Percentiles rank a stretch among this genome's conserved stretches.
phyloP scores from a whole-genome alignment of 371 early-diverging fungal species.

The Circinella umbellata region DNA sequence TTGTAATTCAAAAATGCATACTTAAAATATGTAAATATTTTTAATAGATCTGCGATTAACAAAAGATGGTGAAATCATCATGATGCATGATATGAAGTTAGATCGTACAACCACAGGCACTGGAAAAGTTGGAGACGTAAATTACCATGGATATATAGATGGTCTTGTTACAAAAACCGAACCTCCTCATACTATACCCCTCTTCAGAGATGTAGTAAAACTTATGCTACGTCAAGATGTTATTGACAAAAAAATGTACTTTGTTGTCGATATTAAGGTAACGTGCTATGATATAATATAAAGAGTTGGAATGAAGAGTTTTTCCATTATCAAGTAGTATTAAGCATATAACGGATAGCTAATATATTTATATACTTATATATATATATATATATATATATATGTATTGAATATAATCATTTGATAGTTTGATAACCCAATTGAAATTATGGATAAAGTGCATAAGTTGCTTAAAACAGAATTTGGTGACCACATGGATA shows the following conservation, averaged over 20 bases:
- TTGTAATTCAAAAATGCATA: background rate
- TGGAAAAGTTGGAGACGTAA: conserved; percentile 50
- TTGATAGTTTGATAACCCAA: conserved; percentile 52
- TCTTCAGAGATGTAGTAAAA: conserved; percentile 61
- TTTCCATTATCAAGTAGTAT: too few relatives aligned
- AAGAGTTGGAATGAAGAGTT: background rate
- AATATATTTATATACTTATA: too few relatives aligned
- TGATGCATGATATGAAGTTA: conserved; percentile 67
- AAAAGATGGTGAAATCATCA: conserved; percentile 63
- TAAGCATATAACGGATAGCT: too few relatives aligned
- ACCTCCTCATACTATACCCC: conserved; percentile 55
- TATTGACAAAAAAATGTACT: conserved; percentile 47
- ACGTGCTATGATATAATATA: background rate
- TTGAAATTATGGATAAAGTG: conserved; percentile 48
- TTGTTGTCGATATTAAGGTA: conserved; percentile 73
- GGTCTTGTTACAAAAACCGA: conserved; percentile 53
- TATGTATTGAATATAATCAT: too few relatives aligned
- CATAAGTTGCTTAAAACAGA: conserved; percentile 34
- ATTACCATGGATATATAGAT: conserved; percentile 67
- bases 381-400: too few relatives aligned
- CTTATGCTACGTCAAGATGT: conserved; percentile 52
- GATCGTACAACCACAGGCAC: conserved; percentile 64
- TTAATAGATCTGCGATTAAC: conserved; percentile 61
- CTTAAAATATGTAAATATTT: background rate
- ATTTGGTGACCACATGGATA: conserved; percentile 18